Base-by-base conservation (phyloP, 2,329 filamentous ascomycete genomes). In the Penicillium sp. region DNA sequence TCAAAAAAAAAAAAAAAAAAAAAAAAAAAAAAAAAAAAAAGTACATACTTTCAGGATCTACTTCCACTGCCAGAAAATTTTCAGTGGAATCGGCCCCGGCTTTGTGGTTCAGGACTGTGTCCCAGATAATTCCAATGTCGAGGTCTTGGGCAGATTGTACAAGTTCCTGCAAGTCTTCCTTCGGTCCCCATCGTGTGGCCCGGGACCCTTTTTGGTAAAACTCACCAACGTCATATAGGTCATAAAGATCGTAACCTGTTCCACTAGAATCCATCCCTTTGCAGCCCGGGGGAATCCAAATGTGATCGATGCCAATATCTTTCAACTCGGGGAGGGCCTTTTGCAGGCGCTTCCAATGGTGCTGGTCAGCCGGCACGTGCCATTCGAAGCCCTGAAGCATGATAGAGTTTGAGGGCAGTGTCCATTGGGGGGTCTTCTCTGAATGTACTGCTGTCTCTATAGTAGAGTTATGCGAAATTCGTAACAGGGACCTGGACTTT, bases 331-430 rank as follows among this genome's bases (percentile, higher is more conserved):
- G 79, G 1, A 88, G 65, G 6, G 78, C 77, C 16, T 75, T 72
- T 13, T 74, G 71, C 1, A 89, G 79, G 8, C 86, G 82, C 31
- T 77, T 72, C 82, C 84, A 90, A 70, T 90, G 87, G 44, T 78
- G 73, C 48, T 81, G 71, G 59, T 87, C 82, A 39, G 81, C 80
- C 2, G 86, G 85, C 4, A 85, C 79, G 66, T 90, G 86, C 88
- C 88, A 91, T 75, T 91, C 88, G 65, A 89, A 90, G 11, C 79
- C 84, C 70, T 90, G 87, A 61, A 90, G 81, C 73, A 90, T 83
- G 48, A 84, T 82, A 11, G 54, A 42, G 43, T 73, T 73, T 36
- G 70, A 64, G 2, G 67, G 57, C n/a, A 61, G 55, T 37, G 59
- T 56, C 68, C 66, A 67, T 46, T 61, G 61, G 23, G 64, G 55